Percentiles rank a stretch among this genome's conserved stretches.
Conservation (phyloP, 305 asterid species). For the Fraxinus sp. region DNA sequence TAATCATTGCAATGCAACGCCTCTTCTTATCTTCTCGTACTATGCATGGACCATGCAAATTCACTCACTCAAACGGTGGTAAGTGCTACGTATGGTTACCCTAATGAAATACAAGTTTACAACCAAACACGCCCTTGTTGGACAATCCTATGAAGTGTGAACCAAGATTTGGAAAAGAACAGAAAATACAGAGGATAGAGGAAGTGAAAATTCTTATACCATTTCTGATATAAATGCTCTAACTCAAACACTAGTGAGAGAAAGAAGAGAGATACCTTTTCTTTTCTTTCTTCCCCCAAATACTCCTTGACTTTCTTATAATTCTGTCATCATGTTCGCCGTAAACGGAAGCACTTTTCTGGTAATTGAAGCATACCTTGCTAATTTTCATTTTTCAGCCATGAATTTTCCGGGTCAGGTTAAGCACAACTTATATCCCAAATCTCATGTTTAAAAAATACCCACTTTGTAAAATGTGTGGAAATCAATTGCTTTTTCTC, state of each 20-base stretch:
- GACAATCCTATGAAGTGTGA: not conserved
- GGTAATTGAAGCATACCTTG: conserved; percentile 38
- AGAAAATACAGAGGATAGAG: not conserved
- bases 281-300: not conserved
- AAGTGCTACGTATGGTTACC: not conserved
- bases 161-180: not conserved
- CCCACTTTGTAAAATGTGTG: conserved; percentile 17
- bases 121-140: conserved; percentile 1
- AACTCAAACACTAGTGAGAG: conserved; percentile 21
- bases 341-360: conserved; percentile 53
- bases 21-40: not conserved
- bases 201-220: not conserved
- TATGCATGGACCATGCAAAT: not conserved
- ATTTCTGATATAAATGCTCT: conserved; percentile 26
- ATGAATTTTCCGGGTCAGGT: conserved; percentile 1
- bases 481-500: not conserved
- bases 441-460: conserved; percentile 10
- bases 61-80: not conserved
- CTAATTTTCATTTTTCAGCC: not conserved
- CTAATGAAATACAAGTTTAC: not conserved
- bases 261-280: conserved; percentile 6
- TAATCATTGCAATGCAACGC: not conserved
- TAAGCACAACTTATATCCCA: conserved; percentile 17
- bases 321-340: conserved; percentile 55
- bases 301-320: not conserved